phyloP scores from a whole-genome alignment of 148 eudicot genomes.

The Spergularia marina region DNA sequence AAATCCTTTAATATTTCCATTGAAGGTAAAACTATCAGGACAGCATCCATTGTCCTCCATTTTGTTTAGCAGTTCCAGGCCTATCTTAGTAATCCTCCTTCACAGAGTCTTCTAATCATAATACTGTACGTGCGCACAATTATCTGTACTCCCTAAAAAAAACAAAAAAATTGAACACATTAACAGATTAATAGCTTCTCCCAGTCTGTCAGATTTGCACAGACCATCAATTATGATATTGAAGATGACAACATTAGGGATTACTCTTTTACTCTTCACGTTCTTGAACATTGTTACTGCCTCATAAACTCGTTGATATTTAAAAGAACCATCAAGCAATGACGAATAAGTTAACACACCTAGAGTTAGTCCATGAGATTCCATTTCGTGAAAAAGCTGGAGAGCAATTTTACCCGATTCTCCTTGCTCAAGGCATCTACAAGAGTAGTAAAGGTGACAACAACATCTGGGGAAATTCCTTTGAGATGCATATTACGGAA shows the following conservation, averaged over 20 bases:
- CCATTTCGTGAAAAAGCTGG: conserved; percentile 7
- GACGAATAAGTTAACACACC: neutral
- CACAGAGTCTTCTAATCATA: conserved; percentile 27
- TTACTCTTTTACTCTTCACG: neutral
- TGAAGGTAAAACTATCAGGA: conserved; percentile 22
- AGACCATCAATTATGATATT: conserved; percentile 19
- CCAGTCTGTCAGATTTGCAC: conserved; percentile 16
- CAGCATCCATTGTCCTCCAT: conserved; percentile 32
- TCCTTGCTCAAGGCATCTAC: conserved; percentile 12
- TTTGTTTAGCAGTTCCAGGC: conserved; percentile 16
- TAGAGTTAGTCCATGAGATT: conserved; percentile 6
- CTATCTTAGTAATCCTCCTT: conserved; percentile 12
- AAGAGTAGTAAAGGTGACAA: conserved; percentile 5
- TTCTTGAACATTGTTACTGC: conserved; percentile 4
- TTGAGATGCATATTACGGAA: no score
- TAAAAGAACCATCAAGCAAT: conserved; percentile 15
- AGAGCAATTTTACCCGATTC: neutral
- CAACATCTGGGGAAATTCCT: no score
- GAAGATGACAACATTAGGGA: neutral
- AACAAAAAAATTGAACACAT: conserved; percentile 1
- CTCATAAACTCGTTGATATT: neutral
- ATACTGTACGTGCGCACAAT: neutral
- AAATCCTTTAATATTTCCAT: conserved; percentile 13
- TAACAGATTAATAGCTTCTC: neutral
- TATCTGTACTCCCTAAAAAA: neutral